Base-by-base conservation (phyloP, 179 eudicot genomes). In the Heliamphora pulchella region DNA sequence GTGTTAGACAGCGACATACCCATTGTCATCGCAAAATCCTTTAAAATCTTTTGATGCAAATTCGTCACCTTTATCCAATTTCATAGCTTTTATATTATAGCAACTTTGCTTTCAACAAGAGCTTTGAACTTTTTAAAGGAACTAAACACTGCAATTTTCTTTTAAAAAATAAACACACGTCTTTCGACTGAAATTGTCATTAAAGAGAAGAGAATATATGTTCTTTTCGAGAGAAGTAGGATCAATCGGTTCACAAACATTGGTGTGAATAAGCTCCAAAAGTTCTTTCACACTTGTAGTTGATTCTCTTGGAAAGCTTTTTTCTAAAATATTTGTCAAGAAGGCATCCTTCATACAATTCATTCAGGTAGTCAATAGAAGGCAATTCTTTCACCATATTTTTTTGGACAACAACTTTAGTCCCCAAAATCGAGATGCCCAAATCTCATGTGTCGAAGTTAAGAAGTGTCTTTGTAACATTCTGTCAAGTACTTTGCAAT, bases 41-140 rank as follows among this genome's bases (percentile, higher is more conserved):
- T 48, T 48, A 8, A 72, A 50, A 10, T 8, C 44, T 8, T 50
- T 72, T 51, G 75, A 72, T 2, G 17, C 51, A 39, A 71, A 71
- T 47, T 71, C 4, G 3, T 57, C 75, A 11, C 13, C 15, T n/a
- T 20, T 65, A 65, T 67, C 47, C 1, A 5, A 50, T 51, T 41
- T 8, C 15, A 51, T 6, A 22, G 75, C 59, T 20, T 72, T 71
- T n/a, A 50, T 50, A 0, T 50, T 17, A 18, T 50, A 72, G 3
- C n/a, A 43, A n/a, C 59, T 72, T 72, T 20, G 75, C 22, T 72
- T 72, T 9, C 75, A n/a, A 51, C 75, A 48, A 72, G 17, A 3
- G 14, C 59, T 41, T 72, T n/a, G 31, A 48, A 15, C 3, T n/a
- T 47, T 47, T 48, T 47, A 5, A 47, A 71, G 2, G 18, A 3